Base-by-base conservation (phyloP, 805 yeast species). In the Yamadazyma phyllophila region DNA sequence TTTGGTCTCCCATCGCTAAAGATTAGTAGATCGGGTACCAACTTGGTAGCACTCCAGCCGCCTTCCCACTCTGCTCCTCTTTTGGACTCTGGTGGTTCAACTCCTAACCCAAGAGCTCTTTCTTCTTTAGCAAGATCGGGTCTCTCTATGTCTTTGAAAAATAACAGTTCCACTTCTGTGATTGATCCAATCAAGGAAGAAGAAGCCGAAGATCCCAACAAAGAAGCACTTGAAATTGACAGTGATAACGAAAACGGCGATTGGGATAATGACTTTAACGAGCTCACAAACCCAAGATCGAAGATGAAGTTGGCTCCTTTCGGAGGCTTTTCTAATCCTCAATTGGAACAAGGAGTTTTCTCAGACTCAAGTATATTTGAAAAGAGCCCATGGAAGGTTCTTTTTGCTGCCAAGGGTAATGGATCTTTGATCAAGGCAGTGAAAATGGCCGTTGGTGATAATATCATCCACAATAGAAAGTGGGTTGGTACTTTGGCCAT, bases 401-500 rank as follows among this genome's bases (percentile, higher is more conserved):
- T 81, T 2, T 77, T 77, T n/a, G 78, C 82, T 35, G 73, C 67
- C 7, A 82, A 82, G 52, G 96, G 97, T 7, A 94, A 94, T 59
- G 96, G 91, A 27, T 94, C 96, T 7, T 74, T 94, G 56, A 79
- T 80, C 50, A 92, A 94, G 54, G 97, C 98, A 0, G 78, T 94
- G 12, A 75, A 77, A 39, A 67, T 84, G 6, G 85, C 92, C 0
- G 62, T 52, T 1, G 66, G 65, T 26, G 53, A 58, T 10, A 62
- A 63, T 4, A 56, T 61, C 24, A 59, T 77, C 11, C 65, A 74
- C 30, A 60, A 71, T 0, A 45, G 60, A 35, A 71, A 67, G 46
- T 92, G 97, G 96, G 78, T 92, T 1, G 99, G 99, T n/a, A 83
- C 96, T 0, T 66, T 87, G 29, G 95, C 96, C 24, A 85, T 90